Evolutionary conservation across 2,329 filamentous ascomycete genomes (phyloP).

Genomic region (Penicillium italicum): DNA sequence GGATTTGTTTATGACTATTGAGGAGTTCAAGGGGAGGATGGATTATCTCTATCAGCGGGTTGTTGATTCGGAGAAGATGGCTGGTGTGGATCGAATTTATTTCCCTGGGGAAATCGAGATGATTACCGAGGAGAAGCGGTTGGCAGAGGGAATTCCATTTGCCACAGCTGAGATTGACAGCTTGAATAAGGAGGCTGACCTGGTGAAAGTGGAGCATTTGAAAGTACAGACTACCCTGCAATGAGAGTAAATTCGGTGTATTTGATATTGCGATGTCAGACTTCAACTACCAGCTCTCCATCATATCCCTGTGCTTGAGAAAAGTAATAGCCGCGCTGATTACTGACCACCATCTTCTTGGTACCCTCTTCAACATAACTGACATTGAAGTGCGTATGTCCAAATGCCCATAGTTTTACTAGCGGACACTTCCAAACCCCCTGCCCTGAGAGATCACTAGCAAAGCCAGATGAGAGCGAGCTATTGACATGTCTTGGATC

Average conservation of each 20-base stretch:
- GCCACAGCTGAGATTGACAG: conserved; percentile 19
- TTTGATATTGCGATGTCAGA: background rate
- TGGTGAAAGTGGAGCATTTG: conserved; percentile 16
- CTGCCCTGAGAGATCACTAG: conserved; percentile 41
- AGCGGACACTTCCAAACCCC: conserved; percentile 37
- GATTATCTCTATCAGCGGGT: conserved; percentile 57
- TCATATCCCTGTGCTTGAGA: background rate
- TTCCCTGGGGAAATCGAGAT: conserved; percentile 58
- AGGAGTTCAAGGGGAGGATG: conserved; percentile 63
- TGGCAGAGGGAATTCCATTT: conserved; percentile 22
- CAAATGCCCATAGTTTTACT: conserved; percentile 48
- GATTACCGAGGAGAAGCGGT: conserved; percentile 43
- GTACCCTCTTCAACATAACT: conserved; percentile 33
- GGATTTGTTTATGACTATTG: conserved; percentile 67
- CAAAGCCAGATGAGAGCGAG: conserved; percentile 38
- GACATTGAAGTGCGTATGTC: conserved; percentile 50
- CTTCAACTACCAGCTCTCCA: background rate
- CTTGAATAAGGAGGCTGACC: conserved; percentile 23
- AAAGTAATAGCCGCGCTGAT: conserved; percentile 37
- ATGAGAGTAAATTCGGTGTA: background rate
- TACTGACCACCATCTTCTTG: conserved; percentile 38
- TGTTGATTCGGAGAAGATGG: conserved; percentile 51
- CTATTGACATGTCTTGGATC: conserved; percentile 35
- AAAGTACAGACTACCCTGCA: background rate
- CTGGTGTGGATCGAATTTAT: conserved; percentile 54